A percentile compares a stretch with the other conserved stretches of the same genome.
phyloP scores from a whole-genome alignment of 495 filamentous ascomycete genomes.

The Daldinia vernicosa region DNA sequence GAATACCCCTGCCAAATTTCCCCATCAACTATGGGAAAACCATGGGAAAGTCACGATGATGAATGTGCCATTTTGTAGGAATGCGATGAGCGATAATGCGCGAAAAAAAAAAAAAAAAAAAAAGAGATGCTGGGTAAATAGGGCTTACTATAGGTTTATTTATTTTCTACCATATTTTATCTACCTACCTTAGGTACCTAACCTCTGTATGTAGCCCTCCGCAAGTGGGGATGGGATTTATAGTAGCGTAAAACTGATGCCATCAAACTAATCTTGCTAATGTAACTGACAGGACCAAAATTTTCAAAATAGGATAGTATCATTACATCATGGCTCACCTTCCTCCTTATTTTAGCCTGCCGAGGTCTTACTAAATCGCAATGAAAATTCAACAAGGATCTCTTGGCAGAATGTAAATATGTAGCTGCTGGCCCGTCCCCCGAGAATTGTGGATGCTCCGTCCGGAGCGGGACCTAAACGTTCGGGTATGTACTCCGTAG shows the following conservation, averaged over 20 bases:
- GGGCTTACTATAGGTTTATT: constrained; percentile 19
- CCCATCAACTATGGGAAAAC: constrained; percentile 30
- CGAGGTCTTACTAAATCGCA: constrained; percentile 26
- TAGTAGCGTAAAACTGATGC: background rate
- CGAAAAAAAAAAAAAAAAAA: too few relatives aligned
- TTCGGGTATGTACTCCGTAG: constrained; percentile 38
- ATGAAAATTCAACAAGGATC: constrained; percentile 9
- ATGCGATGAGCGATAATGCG: constrained; percentile 31
- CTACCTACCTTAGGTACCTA: background rate
- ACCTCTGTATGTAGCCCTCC: background rate
- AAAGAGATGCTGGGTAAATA: constrained; percentile 1
- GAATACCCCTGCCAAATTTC: constrained; percentile 36
- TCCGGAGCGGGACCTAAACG: constrained; percentile 34
- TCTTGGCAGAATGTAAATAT: constrained; percentile 17
- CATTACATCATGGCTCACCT: constrained; percentile 27
- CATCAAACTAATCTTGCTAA: background rate
- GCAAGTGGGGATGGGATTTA: background rate
- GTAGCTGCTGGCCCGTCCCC: constrained; percentile 20
- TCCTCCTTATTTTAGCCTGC: constrained; percentile 24
- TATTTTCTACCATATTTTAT: constrained; percentile 2
- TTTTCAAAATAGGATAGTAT: constrained; percentile 20
- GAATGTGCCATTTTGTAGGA: constrained; percentile 27
- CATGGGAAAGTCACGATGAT: constrained; percentile 36
- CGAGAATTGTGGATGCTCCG: constrained; percentile 39
- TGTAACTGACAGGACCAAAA: background rate